Evolutionary conservation across 2,329 filamentous ascomycete species (phyloP), one percentile per base, ranked within the genome.

Genomic region (Coniosporium tulheliwenetii): DNA sequence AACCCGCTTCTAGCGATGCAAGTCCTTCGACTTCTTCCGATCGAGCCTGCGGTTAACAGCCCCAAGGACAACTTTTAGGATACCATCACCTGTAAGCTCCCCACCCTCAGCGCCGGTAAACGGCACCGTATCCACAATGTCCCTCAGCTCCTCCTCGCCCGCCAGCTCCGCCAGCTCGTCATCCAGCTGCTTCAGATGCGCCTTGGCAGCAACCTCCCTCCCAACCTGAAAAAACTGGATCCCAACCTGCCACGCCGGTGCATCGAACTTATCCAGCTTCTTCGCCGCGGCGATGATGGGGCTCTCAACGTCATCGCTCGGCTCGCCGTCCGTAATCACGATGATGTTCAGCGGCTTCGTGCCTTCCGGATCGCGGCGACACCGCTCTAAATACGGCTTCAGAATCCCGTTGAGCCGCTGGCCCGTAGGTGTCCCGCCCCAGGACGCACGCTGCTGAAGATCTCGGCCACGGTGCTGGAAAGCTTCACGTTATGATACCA

Each of bases 171-270:
- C 64, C 31, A 91, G 62, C 3, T 72, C 71, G 56, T 95, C 83
- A 54, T 96, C 89, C 7, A 96, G 67, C 37, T 78, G 69, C 49
- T 72, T 64, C 33, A 96, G 66, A 41, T 80, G 76, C 48, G 68
- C 60, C 1, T 69, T 67, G 0, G 87, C 89, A 0, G 60, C 64
- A 1, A 62, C 54, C 49, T 93, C 84, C 39, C 73, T 70, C 42
- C 91, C 89, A 36, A 96, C 82, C 61, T 95, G 89, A 67, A 96
- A 93, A 65, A 96, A 96, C 58, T 96, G 89, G 42, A 96, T 76
- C 30, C 89, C 89, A 8, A 95, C 67, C 63, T 96, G 91, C 67
- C 82, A 82, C 1, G 78, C 70, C 3, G 80, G 76, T 0, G 85
- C 85, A 8, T 78, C 70, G 7, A 81, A 57, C 39, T 60, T 60